Base-by-base conservation (phyloP, 1,284 basidiomycete genomes). In the Coniferiporia sulphurascens region DNA sequence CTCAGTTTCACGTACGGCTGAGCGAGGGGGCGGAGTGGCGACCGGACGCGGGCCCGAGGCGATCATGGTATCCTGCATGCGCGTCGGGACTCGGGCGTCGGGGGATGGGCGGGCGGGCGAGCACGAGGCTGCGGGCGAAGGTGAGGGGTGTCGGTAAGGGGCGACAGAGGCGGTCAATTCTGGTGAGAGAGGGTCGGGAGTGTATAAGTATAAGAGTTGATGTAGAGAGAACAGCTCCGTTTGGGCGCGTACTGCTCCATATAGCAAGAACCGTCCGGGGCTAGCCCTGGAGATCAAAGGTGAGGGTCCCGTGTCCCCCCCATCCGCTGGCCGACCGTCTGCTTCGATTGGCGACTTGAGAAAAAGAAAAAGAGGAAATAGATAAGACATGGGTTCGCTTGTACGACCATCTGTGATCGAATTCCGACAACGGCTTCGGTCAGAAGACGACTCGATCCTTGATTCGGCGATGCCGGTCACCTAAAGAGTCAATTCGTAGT, bases 21-120 rank as follows among this genome's bases (percentile, higher is more conserved):
- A 15, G 51, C 21, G 19, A 17, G 19, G 34, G 21, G 51, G 22
- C 36, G 38, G 35, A 13, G 35, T 36, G n/a, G 36, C 51, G 17
- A 52, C 51, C 7, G 51, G 51, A n/a, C 34, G 51, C n/a, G 51
- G 51, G 35, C 51, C 41, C 3, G 51, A 35, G 35, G 41, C 51
- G 36, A 52, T 52, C 51, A 52, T 52, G 5, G 12, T 36, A 15
- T 36, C 32, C 49, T 13, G n/a, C 10, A 43, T 43, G 41, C n/a
- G 41, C 41, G 41, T 43, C 41, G 7, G 41, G 41, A 2, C 2
- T n/a, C 12, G 10, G 41, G 41, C 41, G 10, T n/a, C 12, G 10
- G 12, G 41, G n/a, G 41, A 7, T 7, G 41, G 41, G 41, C 41
- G 27, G 27, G 27, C 27, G 27, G 27, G 27, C 27, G 27, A 27